Evolutionary conservation across 2,329 filamentous ascomycete genomes (phyloP), one percentile per base, ranked within the genome.

Genomic region (Penicillium sp.): DNA sequence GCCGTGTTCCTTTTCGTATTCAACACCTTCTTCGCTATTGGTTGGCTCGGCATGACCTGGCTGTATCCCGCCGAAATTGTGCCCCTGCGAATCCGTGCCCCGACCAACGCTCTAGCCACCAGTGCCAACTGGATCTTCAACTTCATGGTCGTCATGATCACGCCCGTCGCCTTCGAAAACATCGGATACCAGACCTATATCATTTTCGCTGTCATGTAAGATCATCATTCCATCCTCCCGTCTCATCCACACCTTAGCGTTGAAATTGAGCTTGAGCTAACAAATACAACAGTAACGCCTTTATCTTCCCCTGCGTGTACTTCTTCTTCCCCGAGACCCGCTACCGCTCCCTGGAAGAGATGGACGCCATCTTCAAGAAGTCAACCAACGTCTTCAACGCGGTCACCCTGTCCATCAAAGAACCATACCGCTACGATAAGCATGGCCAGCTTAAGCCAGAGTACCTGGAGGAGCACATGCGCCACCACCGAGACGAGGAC

Each of bases 111-210:
- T 1, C 70, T 86, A 16, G 80, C 81, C 2, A 86, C 84, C 0
- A 79, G 60, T 34, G 60, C 77, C 45, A 84, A 83, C 67, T 83
- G 81, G 81, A 70, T 79, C 10, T 79, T 79, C 68, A 83, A 84
- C 67, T 86, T 86, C 68, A 74, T 86, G 63, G 81, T 87, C 27
- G 84, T 87, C 36, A 84, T 85, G 79, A 80, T 87, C 41, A 85
- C 84, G 0, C 84, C 84, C 0, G 77, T 82, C 6, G 80, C 83
- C 8, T 82, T 86, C 59, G 70, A 73, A 4, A 80, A 75, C 46
- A 83, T 83, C 55, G 70, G 73, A 1, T 83, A 80, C 62, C 68
- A 76, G 48, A 82, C 80, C 27, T 63, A 62, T 27, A 29, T 63
- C 30, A 79, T 80, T 56, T 80, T 81, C 58, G 78, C 78, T 23